Base-by-base conservation (phyloP, 495 filamentous ascomycete genomes). In the Amorphotheca resinae region DNA sequence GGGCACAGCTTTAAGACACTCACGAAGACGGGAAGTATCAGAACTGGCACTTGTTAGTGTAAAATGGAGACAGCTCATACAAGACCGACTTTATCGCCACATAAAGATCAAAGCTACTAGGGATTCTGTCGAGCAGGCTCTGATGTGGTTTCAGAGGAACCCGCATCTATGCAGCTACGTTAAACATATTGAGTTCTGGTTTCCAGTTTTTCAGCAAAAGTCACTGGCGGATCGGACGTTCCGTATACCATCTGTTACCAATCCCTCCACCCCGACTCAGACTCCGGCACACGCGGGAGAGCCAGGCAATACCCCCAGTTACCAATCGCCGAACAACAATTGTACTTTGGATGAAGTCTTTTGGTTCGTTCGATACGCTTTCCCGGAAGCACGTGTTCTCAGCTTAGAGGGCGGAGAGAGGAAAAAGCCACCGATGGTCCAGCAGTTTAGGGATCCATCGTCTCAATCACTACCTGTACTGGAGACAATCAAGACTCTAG, bases 351-450 rank as follows among this genome's bases (percentile, higher is more conserved):
- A 80, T 32, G 79, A 82, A 41, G 73, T 80, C 2, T 82, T 85
- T 32, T 53, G 60, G 23, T 77, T 76, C 42, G 64, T 81, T 26
- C 59, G 68, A 36, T 58, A 57, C 21, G 62, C 68, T 7, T 80
- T 85, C 30, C 66, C 72, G 0, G 68, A 74, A 39, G 75, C 71
- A 1, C 70, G 68, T 41, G 69, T 82, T 14, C 59, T 85, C 48
- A 85, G 79, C n/a, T 62, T 85, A 20, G 79, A 85, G 60, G 80
- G 77, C 2, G 81, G 80, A n/a, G 76, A 85, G 46, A 70, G 77
- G 49, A 80, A 78, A 55, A 80, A 79, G 50, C 73, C 80, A 9
- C 77, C 77, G 1, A 69, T 73, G 54, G 72, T 83, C 20, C 63
- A 62, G 35, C 76, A 81, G 46, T 78, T 74, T 54, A 56, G 57